These are phyloP conservation scores for Phialophora verrucosa DNA, from an alignment of 2,329 filamentous ascomycete genomes.

Conservation along the genomic window DNA sequence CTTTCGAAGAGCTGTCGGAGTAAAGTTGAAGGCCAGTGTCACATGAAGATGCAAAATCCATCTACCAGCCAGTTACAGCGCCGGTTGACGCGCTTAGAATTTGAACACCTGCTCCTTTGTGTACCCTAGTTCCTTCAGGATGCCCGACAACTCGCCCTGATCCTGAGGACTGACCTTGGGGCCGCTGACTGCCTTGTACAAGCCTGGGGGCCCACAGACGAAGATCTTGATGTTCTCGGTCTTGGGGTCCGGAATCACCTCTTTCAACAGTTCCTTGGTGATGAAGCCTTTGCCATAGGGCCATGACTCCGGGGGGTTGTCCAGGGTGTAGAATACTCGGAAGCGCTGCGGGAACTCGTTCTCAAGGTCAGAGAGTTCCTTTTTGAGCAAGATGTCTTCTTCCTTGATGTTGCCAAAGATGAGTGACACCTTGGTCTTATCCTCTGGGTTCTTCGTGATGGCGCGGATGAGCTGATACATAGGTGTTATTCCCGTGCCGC, in stretches of 20 bases:
- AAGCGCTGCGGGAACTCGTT: conserved; percentile 95
- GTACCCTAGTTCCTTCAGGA: conserved; percentile 84
- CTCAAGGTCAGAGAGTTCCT: conserved; percentile 83
- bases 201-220: conserved; percentile 86
- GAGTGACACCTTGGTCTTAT: conserved; percentile 97
- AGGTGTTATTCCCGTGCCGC: conserved; percentile 94
- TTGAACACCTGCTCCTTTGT: conserved; percentile 93
- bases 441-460: conserved; percentile 94
- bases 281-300: conserved; percentile 78
- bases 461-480: conserved; percentile 93
- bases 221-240: conserved; percentile 93
- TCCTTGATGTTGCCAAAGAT: conserved; percentile 90
- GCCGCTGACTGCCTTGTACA: conserved; percentile 94
- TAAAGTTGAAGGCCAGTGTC: background rate
- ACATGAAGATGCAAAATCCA: background rate
- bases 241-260: conserved; percentile 90
- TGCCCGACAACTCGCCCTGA: conserved; percentile 85
- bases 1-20: background rate
- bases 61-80: background rate
- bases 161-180: conserved; percentile 89
- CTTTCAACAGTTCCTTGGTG: conserved; percentile 91
- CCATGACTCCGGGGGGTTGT: conserved; percentile 82
- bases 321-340: conserved; percentile 90
- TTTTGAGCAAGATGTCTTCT: conserved; percentile 88
- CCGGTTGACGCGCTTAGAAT: conserved; percentile 64